Evolutionary conservation across 164 flowering plant genomes (phyloP).

Genomic region (Litsea cubeba): DNA sequence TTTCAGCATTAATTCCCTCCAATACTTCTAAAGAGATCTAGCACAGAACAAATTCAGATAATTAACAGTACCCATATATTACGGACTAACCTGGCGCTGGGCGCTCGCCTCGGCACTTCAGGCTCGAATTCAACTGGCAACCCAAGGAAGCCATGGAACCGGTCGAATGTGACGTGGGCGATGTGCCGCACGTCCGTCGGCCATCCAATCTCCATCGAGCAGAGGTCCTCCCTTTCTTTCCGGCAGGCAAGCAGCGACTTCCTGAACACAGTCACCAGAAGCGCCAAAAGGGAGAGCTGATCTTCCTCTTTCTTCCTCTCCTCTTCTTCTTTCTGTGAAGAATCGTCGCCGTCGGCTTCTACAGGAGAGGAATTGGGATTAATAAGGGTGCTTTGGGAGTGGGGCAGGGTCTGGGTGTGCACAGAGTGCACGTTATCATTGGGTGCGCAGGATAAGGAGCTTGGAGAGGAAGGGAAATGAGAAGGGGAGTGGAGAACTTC

Average conservation of each 20-base stretch:
- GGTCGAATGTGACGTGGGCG: slow-evolving; percentile 92
- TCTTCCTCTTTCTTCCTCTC: slow-evolving; percentile 29
- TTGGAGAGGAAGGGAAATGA: slow-evolving; percentile 37
- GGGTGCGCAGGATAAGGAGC: slow-evolving; percentile 26
- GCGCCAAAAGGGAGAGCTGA: slow-evolving; percentile 62
- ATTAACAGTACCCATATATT: not conserved
- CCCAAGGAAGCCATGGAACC: slow-evolving; percentile 89
- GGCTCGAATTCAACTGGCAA: slow-evolving; percentile 93
- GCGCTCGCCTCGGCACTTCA: slow-evolving; percentile 78
- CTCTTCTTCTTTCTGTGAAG: slow-evolving; percentile 1
- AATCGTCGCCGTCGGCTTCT: slow-evolving; percentile 7
- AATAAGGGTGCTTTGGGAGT: slow-evolving; percentile 9
- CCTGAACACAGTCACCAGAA: slow-evolving; percentile 61
- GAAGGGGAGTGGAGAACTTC: slow-evolving; percentile 44
- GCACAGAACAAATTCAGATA: not conserved
- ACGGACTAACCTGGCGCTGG: slow-evolving; percentile 77
- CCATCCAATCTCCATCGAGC: slow-evolving; percentile 86
- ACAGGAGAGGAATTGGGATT: slow-evolving; percentile 14
- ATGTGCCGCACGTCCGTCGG: slow-evolving; percentile 88
- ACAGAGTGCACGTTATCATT: slow-evolving; percentile 10
- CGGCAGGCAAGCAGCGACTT: slow-evolving; percentile 66
- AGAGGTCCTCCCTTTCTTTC: slow-evolving; percentile 32
- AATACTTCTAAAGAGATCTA: not conserved
- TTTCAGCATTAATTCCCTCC: not conserved
- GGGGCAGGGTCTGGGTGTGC: slow-evolving; percentile 5